Conservation (phyloP, 1,139 yeast species). For the Pneumocystis sp. region DNA sequence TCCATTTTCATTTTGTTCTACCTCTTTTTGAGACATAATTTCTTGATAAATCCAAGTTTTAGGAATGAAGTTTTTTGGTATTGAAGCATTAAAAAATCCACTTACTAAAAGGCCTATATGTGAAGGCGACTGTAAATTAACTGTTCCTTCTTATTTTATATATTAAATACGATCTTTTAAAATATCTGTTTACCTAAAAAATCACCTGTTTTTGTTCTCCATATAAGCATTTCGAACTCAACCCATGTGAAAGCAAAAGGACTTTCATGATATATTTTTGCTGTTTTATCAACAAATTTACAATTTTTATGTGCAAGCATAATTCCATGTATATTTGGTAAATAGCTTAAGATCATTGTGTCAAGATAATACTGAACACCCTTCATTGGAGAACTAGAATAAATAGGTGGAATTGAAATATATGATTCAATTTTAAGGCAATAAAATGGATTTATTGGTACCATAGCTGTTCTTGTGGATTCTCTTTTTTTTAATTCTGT, state of each 20-base stretch:
- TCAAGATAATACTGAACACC: constrained; percentile 49
- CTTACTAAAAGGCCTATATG: constrained; percentile 83
- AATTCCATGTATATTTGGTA: constrained; percentile 60
- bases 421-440: background rate
- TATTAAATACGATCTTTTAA: background rate
- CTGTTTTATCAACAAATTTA: constrained; percentile 28
- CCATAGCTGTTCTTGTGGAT: background rate
- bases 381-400: constrained; percentile 6
- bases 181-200: constrained; percentile 16
- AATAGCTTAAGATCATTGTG: constrained; percentile 73
- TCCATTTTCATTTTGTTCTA: constrained; percentile 9
- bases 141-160: constrained; percentile 54
- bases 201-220: constrained; percentile 85
- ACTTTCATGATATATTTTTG: constrained; percentile 60
- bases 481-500: background rate
- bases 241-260: constrained; percentile 87
- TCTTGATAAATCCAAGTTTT: constrained; percentile 69
- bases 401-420: constrained; percentile 10
- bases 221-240: constrained; percentile 63
- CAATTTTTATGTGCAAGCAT: constrained; percentile 58
- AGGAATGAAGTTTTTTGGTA: constrained; percentile 73
- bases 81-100: constrained; percentile 89
- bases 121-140: constrained; percentile 86
- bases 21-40: constrained; percentile 47
- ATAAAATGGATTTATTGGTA: background rate